Base-by-base conservation (phyloP, 257 asterid genomes). In the Solanum ossicruentum region DNA sequence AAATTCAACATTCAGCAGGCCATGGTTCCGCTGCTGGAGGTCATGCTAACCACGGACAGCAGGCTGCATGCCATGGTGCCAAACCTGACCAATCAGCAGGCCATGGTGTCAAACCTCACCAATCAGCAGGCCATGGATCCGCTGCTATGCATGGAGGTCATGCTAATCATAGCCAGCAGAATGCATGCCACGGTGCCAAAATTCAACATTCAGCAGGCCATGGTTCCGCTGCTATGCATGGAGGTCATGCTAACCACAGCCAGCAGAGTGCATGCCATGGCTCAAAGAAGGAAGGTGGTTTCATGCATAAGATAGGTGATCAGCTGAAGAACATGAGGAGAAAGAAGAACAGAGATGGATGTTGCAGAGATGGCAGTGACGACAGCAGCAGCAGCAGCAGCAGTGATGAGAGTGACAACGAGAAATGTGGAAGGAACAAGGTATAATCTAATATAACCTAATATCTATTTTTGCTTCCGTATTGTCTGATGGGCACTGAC, bases 361-460 rank as follows among this genome's bases (percentile, higher is more conserved):
- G 9, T 57, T 36, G 85, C 81, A 67, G 79, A 54, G 63, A 67
- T 83, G 63, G 85, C 70, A 69, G 70, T 32, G 85, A 83, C 60
- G 32, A 28, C 28, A 28, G 28, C 20, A 84, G 86, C 86, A 84
- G 86, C 60, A 28, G 45, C 28, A 84, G 83, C 86, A 75, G 84
- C 77, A 84, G 86, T 17, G 75, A 75, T 84, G 86, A 84, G 58
- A 84, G 86, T 66, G 63, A 73, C 69, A 26, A 56, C 11, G 83
- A 84, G 67, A 83, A 83, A 18, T 6, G 83, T 52, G 65, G 49
- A 51, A 78, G 83, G 65, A 78, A 28, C 18, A 78, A 78, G 83
- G 83, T 78, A 78, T 78, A 11, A 36, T 60, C 47, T 41, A 41
- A 67, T 16, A 70, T 18, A 70, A 18, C 79, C 28, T 78, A 16